phyloP scores from a whole-genome alignment of 2,329 filamentous ascomycete genomes.

The Xylariaceae sp. region DNA sequence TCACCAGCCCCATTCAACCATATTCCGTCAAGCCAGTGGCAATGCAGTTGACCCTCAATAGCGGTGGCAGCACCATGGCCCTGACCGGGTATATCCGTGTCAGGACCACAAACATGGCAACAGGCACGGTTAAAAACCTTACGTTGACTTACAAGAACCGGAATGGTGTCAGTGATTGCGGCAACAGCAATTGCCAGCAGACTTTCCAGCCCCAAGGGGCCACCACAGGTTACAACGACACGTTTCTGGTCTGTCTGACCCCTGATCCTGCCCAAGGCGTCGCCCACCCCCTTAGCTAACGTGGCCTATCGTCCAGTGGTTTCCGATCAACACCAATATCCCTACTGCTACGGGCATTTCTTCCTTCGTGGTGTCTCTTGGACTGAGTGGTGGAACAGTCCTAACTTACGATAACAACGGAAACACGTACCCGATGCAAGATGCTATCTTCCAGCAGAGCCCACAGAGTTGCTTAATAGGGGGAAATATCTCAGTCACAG shows the following conservation, averaged over 20 bases:
- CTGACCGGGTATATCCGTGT: constrained; percentile 51
- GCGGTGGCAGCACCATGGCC: constrained; percentile 38
- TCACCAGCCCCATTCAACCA: constrained; percentile 45
- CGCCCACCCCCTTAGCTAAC: constrained; percentile 11
- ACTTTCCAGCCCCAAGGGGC: constrained; percentile 38
- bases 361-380: constrained; percentile 48
- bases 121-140: constrained; percentile 36
- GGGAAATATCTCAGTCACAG: constrained; percentile 37
- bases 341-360: constrained; percentile 52
- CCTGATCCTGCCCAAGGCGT: not conserved
- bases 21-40: constrained; percentile 54
- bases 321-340: constrained; percentile 42
- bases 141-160: constrained; percentile 50
- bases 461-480: constrained; percentile 49
- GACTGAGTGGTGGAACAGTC: constrained; percentile 37
- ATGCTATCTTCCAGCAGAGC: constrained; percentile 46
- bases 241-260: constrained; percentile 41
- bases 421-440: constrained; percentile 44
- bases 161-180: constrained; percentile 39
- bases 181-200: constrained; percentile 34
- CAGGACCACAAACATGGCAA: constrained; percentile 40
- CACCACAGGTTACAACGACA: constrained; percentile 52
- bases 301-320: constrained; percentile 20
- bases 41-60: constrained; percentile 45
- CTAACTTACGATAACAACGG: constrained; percentile 50